Evolutionary conservation across 2,329 filamentous ascomycete genomes (phyloP), one percentile per base, ranked within the genome.

Genomic region (Huntiella moniliformis): DNA sequence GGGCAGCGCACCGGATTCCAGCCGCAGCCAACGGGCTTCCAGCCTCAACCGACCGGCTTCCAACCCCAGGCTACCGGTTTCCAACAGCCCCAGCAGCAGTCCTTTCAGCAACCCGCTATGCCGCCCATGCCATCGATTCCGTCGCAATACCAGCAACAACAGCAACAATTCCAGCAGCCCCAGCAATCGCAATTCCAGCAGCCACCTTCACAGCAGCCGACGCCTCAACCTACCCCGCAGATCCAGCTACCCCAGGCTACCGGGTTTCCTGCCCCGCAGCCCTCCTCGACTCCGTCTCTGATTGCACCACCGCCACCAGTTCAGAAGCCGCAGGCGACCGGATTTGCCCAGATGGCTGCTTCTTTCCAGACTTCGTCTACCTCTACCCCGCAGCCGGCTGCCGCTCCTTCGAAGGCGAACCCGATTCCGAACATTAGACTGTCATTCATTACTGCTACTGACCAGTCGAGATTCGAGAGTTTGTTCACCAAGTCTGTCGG

Each of bases 401-500:
- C 51, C 5, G 59, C 66, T 50, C 59, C 66, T 5, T 61, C 66
- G 48, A 77, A 74, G 55, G 60, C 67, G 10, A 78, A 73, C 54
- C 91, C 82, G 65, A 95, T 98, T 47, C 91, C 91, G 22, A 96
- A 82, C 59, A 92, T 96, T 53, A 74, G 91, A 42, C 66, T 98
- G 51, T 94, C 87, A 3, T 98, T 98, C 61, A 94, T 98, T 57
- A 95, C 88, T 2, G 87, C 84, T 18, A 77, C 81, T 56, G 91
- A 98, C 58, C 91, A 98, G 63, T 74, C 84, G 56, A 95, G 94
- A 64, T 98, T 98, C 56, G 91, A 98, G 67, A 91, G 91, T 48
- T 66, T 98, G 37, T 98, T 98, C 69, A 95, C 91, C 65, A 93
- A 87, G 46, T 88, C 91, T 11, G 85, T 88, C 33, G 85, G 86